phyloP scores from a whole-genome alignment of 78 protist species.

The Ministeria vibrans region DNA sequence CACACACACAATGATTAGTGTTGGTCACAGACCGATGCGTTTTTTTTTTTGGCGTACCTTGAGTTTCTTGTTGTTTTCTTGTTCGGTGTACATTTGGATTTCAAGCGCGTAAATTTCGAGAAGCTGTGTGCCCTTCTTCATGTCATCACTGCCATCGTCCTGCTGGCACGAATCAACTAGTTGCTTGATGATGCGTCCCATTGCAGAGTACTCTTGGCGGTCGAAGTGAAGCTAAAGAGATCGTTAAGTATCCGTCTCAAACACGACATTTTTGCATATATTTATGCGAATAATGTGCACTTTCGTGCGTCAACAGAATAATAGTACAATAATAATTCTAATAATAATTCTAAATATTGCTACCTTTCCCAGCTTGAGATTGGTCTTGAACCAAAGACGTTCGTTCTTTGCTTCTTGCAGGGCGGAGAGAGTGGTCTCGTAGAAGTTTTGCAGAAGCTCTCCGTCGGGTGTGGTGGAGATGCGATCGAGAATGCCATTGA shows the following conservation, averaged over 20 bases:
- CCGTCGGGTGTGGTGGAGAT: constrained; percentile 21
- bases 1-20: too few species aligned
- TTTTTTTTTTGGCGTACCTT: too few species aligned
- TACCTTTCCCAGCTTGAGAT: constrained; percentile 40
- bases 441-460: constrained; percentile 20
- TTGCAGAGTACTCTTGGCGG: constrained; percentile 25
- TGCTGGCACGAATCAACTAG: constrained; percentile 36
- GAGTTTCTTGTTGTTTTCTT: constrained; percentile 71
- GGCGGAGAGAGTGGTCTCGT: constrained; percentile 38
- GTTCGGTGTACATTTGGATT: constrained; percentile 87
- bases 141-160: constrained; percentile 54
- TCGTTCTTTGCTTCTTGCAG: constrained; percentile 38
- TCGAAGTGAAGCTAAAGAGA: constrained; percentile 44
- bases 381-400: constrained; percentile 76
- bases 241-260: too few species aligned
- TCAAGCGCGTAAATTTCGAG: constrained; percentile 91
- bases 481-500: constrained; percentile 58
- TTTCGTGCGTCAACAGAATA: too few species aligned
- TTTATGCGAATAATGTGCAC: too few species aligned
- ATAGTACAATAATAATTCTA: too few species aligned
- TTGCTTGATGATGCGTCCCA: constrained; percentile 25
- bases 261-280: too few species aligned
- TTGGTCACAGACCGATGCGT: too few species aligned
- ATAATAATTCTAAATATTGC: too few species aligned
- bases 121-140: constrained; percentile 74